These are phyloP conservation scores for Entophlyctis luteolus DNA, from an alignment of 192 early-diverging fungal genomes.

Conservation along the genomic window DNA sequence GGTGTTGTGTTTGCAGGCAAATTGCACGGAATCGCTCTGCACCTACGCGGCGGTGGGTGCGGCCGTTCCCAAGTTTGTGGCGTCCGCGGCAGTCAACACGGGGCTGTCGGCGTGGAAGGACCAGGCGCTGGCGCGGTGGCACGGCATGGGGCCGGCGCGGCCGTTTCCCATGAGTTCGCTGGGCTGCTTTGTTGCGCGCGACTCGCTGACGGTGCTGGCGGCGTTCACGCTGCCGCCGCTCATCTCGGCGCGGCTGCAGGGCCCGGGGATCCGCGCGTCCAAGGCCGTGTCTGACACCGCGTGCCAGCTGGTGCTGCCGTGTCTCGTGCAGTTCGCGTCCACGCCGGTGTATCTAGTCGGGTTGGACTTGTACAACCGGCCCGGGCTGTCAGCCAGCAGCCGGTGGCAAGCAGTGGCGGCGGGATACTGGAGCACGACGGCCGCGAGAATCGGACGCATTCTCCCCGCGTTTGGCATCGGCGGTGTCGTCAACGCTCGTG, in stretches of 20 bases:
- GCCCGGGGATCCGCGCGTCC: neutral
- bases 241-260: constrained; percentile 19
- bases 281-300: constrained; percentile 24
- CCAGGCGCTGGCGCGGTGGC: constrained; percentile 37
- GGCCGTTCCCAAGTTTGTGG: constrained; percentile 39
- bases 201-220: constrained; percentile 43
- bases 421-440: constrained; percentile 29
- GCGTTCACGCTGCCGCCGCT: constrained; percentile 46
- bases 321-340: constrained; percentile 36
- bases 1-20: constrained; percentile 18
- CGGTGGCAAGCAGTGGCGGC: constrained; percentile 17
- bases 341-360: constrained; percentile 44
- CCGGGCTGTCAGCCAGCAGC: neutral
- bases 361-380: constrained; percentile 46
- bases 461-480: constrained; percentile 50
- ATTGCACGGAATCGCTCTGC: constrained; percentile 39
- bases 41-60: constrained; percentile 20
- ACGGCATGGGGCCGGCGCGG: constrained; percentile 27
- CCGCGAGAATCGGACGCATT: constrained; percentile 37
- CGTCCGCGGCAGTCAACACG: constrained; percentile 38
- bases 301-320: constrained; percentile 42
- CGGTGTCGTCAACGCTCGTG: constrained; percentile 33
- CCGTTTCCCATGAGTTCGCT: constrained; percentile 38
- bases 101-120: constrained; percentile 43
- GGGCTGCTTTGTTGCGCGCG: constrained; percentile 33